phyloP scores from a whole-genome alignment of 1,139 yeast genomes.

The Sugiyamaella pinicola region DNA sequence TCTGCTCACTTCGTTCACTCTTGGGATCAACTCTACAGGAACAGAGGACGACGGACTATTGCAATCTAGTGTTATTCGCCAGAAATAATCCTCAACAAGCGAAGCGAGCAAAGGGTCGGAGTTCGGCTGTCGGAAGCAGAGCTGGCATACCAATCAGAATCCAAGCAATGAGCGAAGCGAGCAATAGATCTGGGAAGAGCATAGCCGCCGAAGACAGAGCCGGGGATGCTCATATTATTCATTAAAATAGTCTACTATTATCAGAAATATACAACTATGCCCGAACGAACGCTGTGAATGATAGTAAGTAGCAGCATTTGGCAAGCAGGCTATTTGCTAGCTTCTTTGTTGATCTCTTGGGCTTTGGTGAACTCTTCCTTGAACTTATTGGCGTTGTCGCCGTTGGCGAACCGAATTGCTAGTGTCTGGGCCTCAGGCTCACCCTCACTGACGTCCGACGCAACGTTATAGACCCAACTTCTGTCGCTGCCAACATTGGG shows the following conservation, averaged over 20 bases:
- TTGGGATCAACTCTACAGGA: neutral
- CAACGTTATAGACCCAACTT: conserved; percentile 95
- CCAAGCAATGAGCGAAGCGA: too few species aligned
- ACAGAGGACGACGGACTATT: too few species aligned
- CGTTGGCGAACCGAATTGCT: conserved; percentile 95
- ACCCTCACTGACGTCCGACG: conserved; percentile 95
- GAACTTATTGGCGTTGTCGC: conserved; percentile 95
- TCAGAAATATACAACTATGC: conserved; percentile 2
- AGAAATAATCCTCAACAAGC: too few species aligned
- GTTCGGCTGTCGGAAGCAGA: conserved; percentile 1
- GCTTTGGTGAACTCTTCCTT: conserved; percentile 89
- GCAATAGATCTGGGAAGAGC: too few species aligned
- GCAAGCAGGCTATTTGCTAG: conserved; percentile 29
- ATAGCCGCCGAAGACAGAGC: too few species aligned
- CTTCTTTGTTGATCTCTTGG: conserved; percentile 60
- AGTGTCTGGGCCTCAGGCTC: conserved; percentile 94
- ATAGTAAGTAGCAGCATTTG: neutral
- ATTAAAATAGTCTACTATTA: conserved; percentile 14
- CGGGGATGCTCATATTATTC: too few species aligned
- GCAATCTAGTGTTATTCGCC: too few species aligned
- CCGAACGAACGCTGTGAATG: conserved; percentile 9
- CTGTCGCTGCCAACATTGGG: conserved; percentile 97
- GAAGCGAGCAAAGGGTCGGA: conserved; percentile 1
- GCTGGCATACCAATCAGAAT: too few species aligned
- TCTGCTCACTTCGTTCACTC: conserved; percentile 7